A percentile compares a stretch with the other conserved stretches of the same genome.
Evolutionary conservation across 371 early-diverging fungal species (phyloP).

Genomic region (Racocetra persica): DNA sequence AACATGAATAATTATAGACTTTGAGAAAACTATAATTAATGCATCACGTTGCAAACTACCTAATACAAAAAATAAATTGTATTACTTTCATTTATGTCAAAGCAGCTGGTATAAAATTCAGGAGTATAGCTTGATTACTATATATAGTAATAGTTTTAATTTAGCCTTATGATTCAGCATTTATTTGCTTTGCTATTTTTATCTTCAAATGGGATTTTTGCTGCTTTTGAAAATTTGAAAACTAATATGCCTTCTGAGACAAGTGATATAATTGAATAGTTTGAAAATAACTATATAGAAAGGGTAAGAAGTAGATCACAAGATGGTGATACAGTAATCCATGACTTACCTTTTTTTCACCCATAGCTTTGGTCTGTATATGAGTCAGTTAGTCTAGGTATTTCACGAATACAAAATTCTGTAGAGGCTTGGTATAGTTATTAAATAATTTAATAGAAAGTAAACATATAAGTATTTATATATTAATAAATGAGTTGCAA

Average conservation of each 20-base stretch:
- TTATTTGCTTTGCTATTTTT: slow-evolving; percentile 1
- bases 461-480: background rate
- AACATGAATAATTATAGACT: too few species aligned
- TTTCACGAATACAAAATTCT: background rate
- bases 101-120: background rate
- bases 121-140: background rate
- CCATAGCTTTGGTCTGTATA: background rate
- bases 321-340: background rate
- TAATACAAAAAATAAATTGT: background rate
- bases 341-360: background rate
- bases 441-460: background rate
- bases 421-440: background rate
- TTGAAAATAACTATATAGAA: slow-evolving; percentile 9
- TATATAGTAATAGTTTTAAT: background rate
- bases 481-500: background rate
- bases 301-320: too few species aligned
- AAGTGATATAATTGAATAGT: background rate
- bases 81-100: slow-evolving; percentile 6
- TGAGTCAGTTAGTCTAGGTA: background rate
- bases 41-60: background rate
- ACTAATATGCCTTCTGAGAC: background rate
- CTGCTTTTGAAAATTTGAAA: background rate
- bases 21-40: background rate
- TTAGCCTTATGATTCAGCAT: background rate
- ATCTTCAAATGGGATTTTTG: background rate